Evolutionary conservation across 1,284 basidiomycete genomes (phyloP), one percentile per base, ranked within the genome.

Genomic region (Ceratobasidium sp.): DNA sequence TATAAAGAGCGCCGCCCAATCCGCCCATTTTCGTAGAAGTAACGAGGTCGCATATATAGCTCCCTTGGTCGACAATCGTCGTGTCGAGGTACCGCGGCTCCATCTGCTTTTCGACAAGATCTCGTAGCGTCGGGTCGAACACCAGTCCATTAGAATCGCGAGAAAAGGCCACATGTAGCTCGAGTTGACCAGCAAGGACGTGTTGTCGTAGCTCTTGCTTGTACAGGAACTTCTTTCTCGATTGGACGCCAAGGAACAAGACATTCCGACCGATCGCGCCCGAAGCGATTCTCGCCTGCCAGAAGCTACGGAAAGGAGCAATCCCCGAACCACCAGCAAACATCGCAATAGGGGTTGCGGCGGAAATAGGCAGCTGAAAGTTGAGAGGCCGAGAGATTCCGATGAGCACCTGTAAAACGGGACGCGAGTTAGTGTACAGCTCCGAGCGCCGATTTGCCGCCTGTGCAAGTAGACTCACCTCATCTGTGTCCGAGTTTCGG

Each of bases 251-350:
- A 9, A 74, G 62, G 73, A 74, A 74, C 7, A 74, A 41, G 22
- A 74, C 63, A n/a, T 74, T 74, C 7, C 73, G 73, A 33, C 73
- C 73, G 36, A 74, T 74, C 9, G 63, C 73, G 22, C 73, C 73
- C 17, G 64, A 66, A 5, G 48, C 64, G 22, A 66, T 54, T 27
- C 64, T 31, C 19, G 64, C 64, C 29, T 66, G 64, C 64, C 64
- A 66, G 22, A 66, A 66, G 24, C 64, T 66, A 36, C 64, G 64
- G 64, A 66, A 66, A 19, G 64, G 64, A 4, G 64, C 64, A 8
- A 66, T 66, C 2, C 64, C 64, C 3, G 64, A 66, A 15, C 64
- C 64, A 27, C 64, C 64, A 27, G 64, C 64, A 53, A 66, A 66
- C 64, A 66, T 66, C 5, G 64, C 64, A n/a, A 66, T 53, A 19